Percentiles rank a stretch among this genome's conserved stretches.
These are phyloP conservation scores for Candida sp. DNA, from an alignment of 1,139 yeast species.

Conservation along the genomic window DNA sequence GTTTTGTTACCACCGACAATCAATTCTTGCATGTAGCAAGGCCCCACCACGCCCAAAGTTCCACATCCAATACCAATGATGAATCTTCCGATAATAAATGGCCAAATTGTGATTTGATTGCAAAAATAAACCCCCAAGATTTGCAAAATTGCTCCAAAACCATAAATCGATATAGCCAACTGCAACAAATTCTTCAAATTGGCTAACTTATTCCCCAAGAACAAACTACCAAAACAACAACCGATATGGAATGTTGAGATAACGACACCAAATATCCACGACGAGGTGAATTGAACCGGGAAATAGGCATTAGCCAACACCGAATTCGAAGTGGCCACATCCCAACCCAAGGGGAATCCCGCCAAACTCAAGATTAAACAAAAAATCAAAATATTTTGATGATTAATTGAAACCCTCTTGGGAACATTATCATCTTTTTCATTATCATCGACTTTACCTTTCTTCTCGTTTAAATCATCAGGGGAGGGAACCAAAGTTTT, in stretches of 20 bases:
- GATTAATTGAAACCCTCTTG: slow-evolving; percentile 1
- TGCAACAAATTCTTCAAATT: slow-evolving; percentile 7
- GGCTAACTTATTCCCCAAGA: slow-evolving; percentile 8
- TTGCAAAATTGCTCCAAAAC: slow-evolving; percentile 15
- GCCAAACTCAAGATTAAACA: slow-evolving; percentile 10
- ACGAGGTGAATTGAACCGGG: neutral
- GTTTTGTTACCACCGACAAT: slow-evolving; percentile 11
- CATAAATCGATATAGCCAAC: slow-evolving; percentile 9
- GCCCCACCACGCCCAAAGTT: slow-evolving; percentile 21
- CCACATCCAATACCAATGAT: slow-evolving; percentile 26
- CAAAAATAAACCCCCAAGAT: slow-evolving; percentile 5
- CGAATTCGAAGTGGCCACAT: slow-evolving; percentile 29
- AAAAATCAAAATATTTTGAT: slow-evolving; percentile 2
- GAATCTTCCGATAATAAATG: slow-evolving; percentile 17
- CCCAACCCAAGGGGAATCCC: slow-evolving; percentile 33
- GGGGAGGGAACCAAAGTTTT: neutral
- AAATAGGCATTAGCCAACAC: slow-evolving; percentile 10
- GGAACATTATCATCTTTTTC: neutral
- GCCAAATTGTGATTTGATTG: slow-evolving; percentile 7
- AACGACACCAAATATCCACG: slow-evolving; percentile 15
- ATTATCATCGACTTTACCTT: neutral
- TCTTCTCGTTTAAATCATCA: neutral
- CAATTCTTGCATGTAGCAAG: slow-evolving; percentile 22
- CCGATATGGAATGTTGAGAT: slow-evolving; percentile 28
- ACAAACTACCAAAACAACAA: slow-evolving; percentile 22